These are phyloP conservation scores for Chrysoporthe puriensis DNA, from an alignment of 2,329 filamentous ascomycete genomes.

Conservation along the genomic window DNA sequence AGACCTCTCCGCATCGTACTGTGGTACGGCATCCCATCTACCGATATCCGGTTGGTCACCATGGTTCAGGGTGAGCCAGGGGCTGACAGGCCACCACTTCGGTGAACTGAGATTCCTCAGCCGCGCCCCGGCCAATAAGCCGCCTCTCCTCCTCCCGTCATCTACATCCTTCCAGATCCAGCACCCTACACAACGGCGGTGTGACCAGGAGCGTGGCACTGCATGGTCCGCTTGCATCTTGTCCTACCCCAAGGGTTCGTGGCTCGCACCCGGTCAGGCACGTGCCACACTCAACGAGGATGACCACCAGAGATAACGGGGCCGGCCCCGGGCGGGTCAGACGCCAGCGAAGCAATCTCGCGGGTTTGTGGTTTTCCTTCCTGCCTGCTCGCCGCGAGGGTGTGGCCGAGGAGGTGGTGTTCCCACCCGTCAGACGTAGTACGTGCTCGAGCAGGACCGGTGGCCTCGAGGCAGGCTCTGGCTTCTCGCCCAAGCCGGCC, in stretches of 20 bases:
- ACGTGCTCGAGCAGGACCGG: too few relatives aligned
- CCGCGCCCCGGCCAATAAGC: conserved; percentile 16
- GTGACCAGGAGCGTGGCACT: conserved; percentile 1
- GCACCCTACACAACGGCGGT: conserved; percentile 5
- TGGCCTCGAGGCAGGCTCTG: too few relatives aligned
- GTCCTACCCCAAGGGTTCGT: neutral
- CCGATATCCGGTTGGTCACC: conserved; percentile 15
- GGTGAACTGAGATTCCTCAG: conserved; percentile 15
- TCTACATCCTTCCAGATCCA: neutral
- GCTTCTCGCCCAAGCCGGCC: too few relatives aligned
- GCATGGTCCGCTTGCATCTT: neutral
- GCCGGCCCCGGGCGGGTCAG: conserved; percentile 14
- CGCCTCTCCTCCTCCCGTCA: neutral
- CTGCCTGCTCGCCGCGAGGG: too few relatives aligned
- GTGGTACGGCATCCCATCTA: conserved; percentile 5
- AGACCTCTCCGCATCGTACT: neutral
- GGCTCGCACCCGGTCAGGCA: neutral
- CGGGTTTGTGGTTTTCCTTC: too few relatives aligned
- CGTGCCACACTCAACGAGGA: neutral
- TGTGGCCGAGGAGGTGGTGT: too few relatives aligned
- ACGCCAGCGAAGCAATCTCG: conserved; percentile 4
- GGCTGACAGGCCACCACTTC: conserved; percentile 15
- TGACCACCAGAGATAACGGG: neutral
- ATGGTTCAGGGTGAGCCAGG: conserved; percentile 15
- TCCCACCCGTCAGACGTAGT: too few relatives aligned